A percentile compares a stretch with the other conserved stretches of the same genome.
phyloP scores from a whole-genome alignment of 2,329 filamentous ascomycete genomes.

The Peltaster fructicola region DNA sequence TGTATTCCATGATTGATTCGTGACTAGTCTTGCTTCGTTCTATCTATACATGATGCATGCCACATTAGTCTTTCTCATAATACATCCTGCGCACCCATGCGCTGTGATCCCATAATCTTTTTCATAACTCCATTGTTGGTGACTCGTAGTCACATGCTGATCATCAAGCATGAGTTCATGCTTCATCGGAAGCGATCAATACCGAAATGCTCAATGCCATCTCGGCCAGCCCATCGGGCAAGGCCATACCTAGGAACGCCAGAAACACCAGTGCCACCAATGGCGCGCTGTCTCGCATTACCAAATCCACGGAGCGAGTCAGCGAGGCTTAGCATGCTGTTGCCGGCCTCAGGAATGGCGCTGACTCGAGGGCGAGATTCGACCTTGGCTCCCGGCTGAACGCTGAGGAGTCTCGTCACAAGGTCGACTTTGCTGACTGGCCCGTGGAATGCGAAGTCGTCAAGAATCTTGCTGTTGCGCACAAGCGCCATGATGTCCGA shows the following conservation, averaged over 20 bases:
- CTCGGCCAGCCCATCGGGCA: conserved; percentile 38
- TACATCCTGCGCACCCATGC: too few species aligned
- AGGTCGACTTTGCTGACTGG: conserved; percentile 52
- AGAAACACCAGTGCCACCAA: conserved; percentile 8
- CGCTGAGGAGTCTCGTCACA: conserved; percentile 46
- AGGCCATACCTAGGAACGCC: conserved; percentile 35
- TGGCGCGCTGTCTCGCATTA: conserved; percentile 10
- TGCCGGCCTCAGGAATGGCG: conserved; percentile 6
- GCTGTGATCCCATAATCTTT: too few species aligned
- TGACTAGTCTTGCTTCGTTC: too few species aligned
- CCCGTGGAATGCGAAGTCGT: conserved; percentile 55
- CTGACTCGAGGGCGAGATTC: conserved; percentile 7
- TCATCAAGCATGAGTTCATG: too few species aligned
- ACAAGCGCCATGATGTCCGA: conserved; percentile 66
- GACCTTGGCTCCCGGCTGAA: conserved; percentile 29
- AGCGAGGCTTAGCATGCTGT: conserved; percentile 13
- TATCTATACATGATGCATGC: too few species aligned
- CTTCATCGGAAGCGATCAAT: too few species aligned
- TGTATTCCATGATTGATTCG: too few species aligned
- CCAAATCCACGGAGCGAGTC: conserved; percentile 18
- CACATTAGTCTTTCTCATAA: too few species aligned
- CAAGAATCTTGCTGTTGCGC: conserved; percentile 51
- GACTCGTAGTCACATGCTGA: too few species aligned
- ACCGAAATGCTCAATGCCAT: conserved; percentile 41
- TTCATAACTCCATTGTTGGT: too few species aligned